These are phyloP conservation scores for Boeremia exigua DNA, from an alignment of 2,329 filamentous ascomycete species.

Conservation along the genomic window DNA sequence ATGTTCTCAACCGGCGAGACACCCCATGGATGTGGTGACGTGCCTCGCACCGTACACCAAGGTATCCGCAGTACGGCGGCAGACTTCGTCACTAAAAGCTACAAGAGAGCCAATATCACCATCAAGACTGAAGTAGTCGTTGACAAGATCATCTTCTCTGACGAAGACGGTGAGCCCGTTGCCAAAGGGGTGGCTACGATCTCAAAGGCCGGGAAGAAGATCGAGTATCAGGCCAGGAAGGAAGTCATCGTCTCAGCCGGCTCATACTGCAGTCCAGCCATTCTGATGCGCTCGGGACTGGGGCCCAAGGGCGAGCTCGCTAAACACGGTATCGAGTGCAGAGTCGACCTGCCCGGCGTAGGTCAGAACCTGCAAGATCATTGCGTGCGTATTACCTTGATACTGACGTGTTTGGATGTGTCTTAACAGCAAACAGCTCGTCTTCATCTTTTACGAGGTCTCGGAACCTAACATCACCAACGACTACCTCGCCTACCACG, in stretches of 20 bases:
- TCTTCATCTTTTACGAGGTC: conserved; percentile 67
- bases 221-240: conserved; percentile 42
- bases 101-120: conserved; percentile 45
- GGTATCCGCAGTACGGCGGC: conserved; percentile 39
- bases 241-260: conserved; percentile 45
- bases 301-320: conserved; percentile 61
- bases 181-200: conserved; percentile 57
- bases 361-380: conserved; percentile 70
- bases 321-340: conserved; percentile 58
- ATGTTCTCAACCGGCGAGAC: conserved; percentile 61
- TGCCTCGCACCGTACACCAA: conserved; percentile 38
- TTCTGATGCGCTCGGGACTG: conserved; percentile 62
- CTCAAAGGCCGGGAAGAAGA: conserved; percentile 49
- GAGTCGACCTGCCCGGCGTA: conserved; percentile 65
- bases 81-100: conserved; percentile 51
- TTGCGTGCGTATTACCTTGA: conserved; percentile 53
- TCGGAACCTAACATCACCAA: conserved; percentile 61
- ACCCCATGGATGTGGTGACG: conserved; percentile 41
- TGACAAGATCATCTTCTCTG: conserved; percentile 56
- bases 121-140: conserved; percentile 42
- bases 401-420: no score
- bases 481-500: conserved; percentile 64
- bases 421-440: conserved; percentile 46
- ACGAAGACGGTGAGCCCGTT: conserved; percentile 42
- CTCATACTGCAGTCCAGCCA: conserved; percentile 43